Percentiles rank a stretch among this genome's conserved stretches.
These are phyloP conservation scores for Chaetomium sp. DNA, from an alignment of 2,329 filamentous ascomycete genomes.

Conservation along the genomic window DNA sequence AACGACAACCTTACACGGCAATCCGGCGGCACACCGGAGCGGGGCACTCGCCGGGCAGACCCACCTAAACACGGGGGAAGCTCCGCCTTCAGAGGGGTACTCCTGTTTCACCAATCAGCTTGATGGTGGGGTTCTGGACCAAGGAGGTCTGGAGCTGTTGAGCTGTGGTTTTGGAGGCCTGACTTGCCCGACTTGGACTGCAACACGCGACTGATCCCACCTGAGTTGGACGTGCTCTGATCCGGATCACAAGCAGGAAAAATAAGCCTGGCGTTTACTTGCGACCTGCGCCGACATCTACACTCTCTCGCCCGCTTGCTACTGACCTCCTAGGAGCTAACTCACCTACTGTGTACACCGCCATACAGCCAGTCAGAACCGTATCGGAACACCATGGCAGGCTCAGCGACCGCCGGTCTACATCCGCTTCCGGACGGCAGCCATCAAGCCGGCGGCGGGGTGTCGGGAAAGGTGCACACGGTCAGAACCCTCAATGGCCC, in stretches of 20 bases:
- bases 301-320: neutral
- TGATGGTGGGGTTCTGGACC: conserved; percentile 4
- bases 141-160: neutral
- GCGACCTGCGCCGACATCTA: neutral
- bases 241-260: neutral
- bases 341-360: neutral
- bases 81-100: conserved; percentile 15
- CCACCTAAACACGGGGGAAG: neutral
- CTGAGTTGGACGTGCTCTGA: neutral
- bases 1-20: neutral
- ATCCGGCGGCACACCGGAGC: neutral
- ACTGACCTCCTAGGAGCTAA: conserved; percentile 1
- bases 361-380: neutral
- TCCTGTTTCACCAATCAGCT: conserved; percentile 14
- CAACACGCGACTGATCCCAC: neutral
- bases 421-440: conserved; percentile 37
- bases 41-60: neutral
- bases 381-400: conserved; percentile 20
- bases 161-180: conserved; percentile 15
- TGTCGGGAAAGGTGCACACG: conserved; percentile 45
- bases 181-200: conserved; percentile 2
- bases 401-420: neutral
- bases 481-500: conserved; percentile 47
- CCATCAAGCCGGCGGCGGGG: conserved; percentile 53
- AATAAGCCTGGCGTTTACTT: neutral